These are phyloP conservation scores for Aspergillus persii DNA, from an alignment of 2,329 filamentous ascomycete species.

Conservation along the genomic window DNA sequence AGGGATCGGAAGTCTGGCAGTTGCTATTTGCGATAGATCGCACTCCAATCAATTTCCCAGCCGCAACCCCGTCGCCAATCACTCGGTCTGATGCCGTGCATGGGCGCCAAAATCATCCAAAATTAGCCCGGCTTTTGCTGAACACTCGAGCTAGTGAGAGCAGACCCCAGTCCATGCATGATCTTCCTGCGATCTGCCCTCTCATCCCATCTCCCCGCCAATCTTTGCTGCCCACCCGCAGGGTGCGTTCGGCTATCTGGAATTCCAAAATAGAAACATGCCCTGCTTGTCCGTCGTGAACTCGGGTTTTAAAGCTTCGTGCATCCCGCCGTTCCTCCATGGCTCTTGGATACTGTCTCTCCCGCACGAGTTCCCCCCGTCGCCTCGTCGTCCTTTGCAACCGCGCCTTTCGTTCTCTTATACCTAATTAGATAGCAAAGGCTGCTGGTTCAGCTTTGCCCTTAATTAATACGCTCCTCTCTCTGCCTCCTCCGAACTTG, in stretches of 20 bases:
- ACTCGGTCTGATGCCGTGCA: slow-evolving; percentile 9
- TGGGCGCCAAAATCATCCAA: slow-evolving; percentile 24
- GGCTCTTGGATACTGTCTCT: slow-evolving; percentile 10
- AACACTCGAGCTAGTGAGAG: slow-evolving; percentile 4
- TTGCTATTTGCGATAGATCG: slow-evolving; percentile 7
- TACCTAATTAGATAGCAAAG: slow-evolving; percentile 34
- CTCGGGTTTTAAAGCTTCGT: slow-evolving; percentile 23
- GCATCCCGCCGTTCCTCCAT: slow-evolving; percentile 15
- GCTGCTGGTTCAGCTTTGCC: slow-evolving; percentile 45
- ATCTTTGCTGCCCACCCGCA: slow-evolving; percentile 13
- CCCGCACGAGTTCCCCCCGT: slow-evolving; percentile 17
- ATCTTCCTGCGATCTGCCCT: slow-evolving; percentile 4
- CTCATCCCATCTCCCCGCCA: slow-evolving; percentile 14
- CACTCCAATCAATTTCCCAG: slow-evolving; percentile 19
- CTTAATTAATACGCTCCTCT: slow-evolving; percentile 17
- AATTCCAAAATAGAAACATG: slow-evolving; percentile 25
- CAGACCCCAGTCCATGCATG: slow-evolving; percentile 18
- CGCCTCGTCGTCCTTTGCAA: slow-evolving; percentile 18
- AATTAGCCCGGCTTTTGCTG: slow-evolving; percentile 17
- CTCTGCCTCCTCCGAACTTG: not conserved
- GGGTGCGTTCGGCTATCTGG: slow-evolving; percentile 15
- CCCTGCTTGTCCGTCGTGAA: slow-evolving; percentile 12
- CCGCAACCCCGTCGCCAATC: slow-evolving; percentile 16
- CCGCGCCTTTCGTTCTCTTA: slow-evolving; percentile 27
- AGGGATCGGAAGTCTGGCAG: not conserved